Evolutionary conservation across 225 moss, liverwort and hornwort genomes (phyloP).

Genomic region (Physcomitrellopsis africana): DNA sequence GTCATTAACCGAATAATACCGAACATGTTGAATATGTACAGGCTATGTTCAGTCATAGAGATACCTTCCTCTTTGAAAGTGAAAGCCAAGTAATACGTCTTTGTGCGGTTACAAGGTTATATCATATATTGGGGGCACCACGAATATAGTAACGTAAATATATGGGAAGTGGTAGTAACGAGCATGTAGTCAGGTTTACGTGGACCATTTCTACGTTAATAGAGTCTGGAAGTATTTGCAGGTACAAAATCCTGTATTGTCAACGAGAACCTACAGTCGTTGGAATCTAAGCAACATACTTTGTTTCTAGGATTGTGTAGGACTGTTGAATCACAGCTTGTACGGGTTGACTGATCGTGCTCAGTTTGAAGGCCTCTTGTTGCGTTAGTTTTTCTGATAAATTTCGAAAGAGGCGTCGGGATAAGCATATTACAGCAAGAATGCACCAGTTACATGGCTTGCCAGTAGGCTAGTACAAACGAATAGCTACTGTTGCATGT

Average conservation of each 20-base stretch:
- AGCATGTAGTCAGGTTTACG: background rate
- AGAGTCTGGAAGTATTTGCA: background rate
- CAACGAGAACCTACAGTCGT: constrained; percentile 7
- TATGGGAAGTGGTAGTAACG: background rate
- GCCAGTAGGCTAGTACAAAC: constrained; percentile 18
- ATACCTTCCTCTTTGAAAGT: constrained; percentile 10
- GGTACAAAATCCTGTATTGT: background rate
- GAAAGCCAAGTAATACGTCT: constrained; percentile 1
- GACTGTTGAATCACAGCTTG: constrained; percentile 17
- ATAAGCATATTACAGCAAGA: constrained; percentile 11
- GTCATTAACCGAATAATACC: background rate
- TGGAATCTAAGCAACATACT: too few relatives aligned
- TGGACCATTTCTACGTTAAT: background rate
- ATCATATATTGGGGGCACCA: background rate
- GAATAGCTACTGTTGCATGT: constrained; percentile 17
- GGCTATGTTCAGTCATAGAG: constrained; percentile 5
- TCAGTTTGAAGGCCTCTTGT: constrained; percentile 5
- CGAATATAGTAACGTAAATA: background rate
- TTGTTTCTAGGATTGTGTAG: background rate
- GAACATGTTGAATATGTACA: background rate
- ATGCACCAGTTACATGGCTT: constrained; percentile 12
- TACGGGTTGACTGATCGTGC: background rate
- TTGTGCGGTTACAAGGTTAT: background rate
- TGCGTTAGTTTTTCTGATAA: background rate
- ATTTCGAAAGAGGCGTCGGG: background rate